phyloP scores from a whole-genome alignment of 768 basidiomycete genomes.

The Leccinum sublutescens region DNA sequence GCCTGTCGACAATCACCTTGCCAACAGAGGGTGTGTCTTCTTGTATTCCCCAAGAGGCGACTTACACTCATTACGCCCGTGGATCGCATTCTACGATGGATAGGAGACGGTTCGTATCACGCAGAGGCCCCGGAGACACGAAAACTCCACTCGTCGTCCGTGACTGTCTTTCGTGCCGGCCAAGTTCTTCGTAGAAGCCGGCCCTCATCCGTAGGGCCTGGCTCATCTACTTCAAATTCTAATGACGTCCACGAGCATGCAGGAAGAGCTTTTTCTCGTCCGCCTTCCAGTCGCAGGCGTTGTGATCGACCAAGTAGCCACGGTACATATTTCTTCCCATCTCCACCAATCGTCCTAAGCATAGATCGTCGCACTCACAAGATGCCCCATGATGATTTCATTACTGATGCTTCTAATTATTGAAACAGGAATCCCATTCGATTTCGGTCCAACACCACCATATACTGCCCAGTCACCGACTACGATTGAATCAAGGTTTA shows the following conservation, averaged over 20 bases:
- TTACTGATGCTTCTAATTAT: background rate
- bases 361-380: background rate
- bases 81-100: background rate
- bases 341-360: background rate
- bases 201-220: constrained; percentile 25
- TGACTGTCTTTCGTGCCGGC: constrained; percentile 73
- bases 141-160: constrained; percentile 65
- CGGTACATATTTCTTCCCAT: constrained; percentile 1
- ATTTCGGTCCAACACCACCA: constrained; percentile 28
- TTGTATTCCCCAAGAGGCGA: background rate
- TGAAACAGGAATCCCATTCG: constrained; percentile 2
- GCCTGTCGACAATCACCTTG: constrained; percentile 67
- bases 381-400: background rate
- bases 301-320: constrained; percentile 1
- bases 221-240: constrained; percentile 4
- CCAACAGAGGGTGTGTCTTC: constrained; percentile 68
- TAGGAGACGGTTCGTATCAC: constrained; percentile 65
- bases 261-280: background rate
- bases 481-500: background rate
- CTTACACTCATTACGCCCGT: background rate
- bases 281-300: constrained; percentile 5
- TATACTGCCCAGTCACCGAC: constrained; percentile 12
- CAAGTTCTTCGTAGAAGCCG: constrained; percentile 31
- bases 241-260: constrained; percentile 2
- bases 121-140: constrained; percentile 77